phyloP scores from a whole-genome alignment of 345 rosid genomes.

The Lumnitzera racemosa region DNA sequence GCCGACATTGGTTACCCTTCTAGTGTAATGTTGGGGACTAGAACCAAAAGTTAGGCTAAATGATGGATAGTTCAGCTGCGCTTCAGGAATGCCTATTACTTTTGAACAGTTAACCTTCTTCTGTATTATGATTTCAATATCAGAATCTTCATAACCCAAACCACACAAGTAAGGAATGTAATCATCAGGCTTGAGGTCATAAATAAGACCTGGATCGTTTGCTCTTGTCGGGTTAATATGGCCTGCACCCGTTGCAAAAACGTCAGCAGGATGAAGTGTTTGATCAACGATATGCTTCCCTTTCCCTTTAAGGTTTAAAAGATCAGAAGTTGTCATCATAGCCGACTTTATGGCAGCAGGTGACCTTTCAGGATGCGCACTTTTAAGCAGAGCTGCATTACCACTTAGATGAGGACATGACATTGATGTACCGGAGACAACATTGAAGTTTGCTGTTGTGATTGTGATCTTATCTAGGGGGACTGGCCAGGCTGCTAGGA shows the following conservation, averaged over 20 bases:
- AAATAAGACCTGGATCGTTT: constrained; percentile 19
- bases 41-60: constrained; percentile 13
- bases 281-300: constrained; percentile 7
- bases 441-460: constrained; percentile 5
- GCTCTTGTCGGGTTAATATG: constrained; percentile 18
- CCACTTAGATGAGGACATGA: constrained; percentile 27
- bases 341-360: constrained; percentile 26
- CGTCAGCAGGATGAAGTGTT: constrained; percentile 6
- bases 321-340: constrained; percentile 19
- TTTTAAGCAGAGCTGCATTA: constrained; percentile 19
- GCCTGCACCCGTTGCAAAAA: constrained; percentile 16
- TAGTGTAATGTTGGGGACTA: constrained; percentile 3
- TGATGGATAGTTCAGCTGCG: constrained; percentile 25
- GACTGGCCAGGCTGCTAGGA: constrained; percentile 23
- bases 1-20: constrained; percentile 22
- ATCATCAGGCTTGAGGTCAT: constrained; percentile 11
- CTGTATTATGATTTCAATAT: constrained; percentile 2
- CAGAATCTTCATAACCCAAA: constrained; percentile 7
- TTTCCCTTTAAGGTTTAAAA: constrained; percentile 5
- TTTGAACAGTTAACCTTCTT: constrained; percentile 7
- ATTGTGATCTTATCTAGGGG: constrained; percentile 1
- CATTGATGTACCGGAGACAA: constrained; percentile 27
- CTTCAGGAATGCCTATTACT: constrained; percentile 8
- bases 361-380: constrained; percentile 18
- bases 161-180: constrained; percentile 22